Conservation (phyloP, 495 filamentous ascomycete species). For the Neurospora pannonica region DNA sequence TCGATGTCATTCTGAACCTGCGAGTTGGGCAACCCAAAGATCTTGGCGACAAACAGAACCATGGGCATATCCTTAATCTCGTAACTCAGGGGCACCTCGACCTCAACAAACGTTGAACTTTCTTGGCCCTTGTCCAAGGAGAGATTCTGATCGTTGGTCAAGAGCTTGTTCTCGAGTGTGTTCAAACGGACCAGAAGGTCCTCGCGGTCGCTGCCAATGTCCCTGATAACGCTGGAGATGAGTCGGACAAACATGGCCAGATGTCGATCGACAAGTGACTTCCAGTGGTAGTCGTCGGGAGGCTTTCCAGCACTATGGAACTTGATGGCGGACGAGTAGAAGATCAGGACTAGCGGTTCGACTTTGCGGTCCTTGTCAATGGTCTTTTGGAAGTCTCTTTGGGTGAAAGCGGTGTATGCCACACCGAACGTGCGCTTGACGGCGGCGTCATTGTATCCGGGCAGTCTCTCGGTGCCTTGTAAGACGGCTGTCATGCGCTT, state of each 20-base stretch:
- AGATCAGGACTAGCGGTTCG: conserved; percentile 86
- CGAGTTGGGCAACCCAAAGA: conserved; percentile 68
- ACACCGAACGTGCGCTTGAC: conserved; percentile 92
- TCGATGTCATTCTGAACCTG: conserved; percentile 83
- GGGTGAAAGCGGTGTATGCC: conserved; percentile 57
- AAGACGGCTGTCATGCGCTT: conserved; percentile 75
- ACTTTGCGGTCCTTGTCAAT: conserved; percentile 90
- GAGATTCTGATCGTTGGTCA: conserved; percentile 91
- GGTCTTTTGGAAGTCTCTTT: conserved; percentile 76
- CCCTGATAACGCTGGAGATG: conserved; percentile 67
- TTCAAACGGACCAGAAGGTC: conserved; percentile 71
- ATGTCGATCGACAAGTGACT: conserved; percentile 85
- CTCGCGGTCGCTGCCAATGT: conserved; percentile 60
- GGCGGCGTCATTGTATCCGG: conserved; percentile 75
- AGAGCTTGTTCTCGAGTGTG: conserved; percentile 83
- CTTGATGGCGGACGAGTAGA: conserved; percentile 64
- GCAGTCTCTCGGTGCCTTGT: conserved; percentile 51
- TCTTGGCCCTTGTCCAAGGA: conserved; percentile 46
- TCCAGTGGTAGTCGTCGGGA: conserved; percentile 83
- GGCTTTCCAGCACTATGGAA: conserved; percentile 75
- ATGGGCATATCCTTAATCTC: conserved; percentile 95
- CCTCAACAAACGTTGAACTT: conserved; percentile 58
- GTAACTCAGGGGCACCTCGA: conserved; percentile 71
- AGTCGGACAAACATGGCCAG: conserved; percentile 91
- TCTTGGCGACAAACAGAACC: conserved; percentile 73